phyloP scores from a whole-genome alignment of 139 green algal genomes.

The Chlamydomonas applanata region DNA sequence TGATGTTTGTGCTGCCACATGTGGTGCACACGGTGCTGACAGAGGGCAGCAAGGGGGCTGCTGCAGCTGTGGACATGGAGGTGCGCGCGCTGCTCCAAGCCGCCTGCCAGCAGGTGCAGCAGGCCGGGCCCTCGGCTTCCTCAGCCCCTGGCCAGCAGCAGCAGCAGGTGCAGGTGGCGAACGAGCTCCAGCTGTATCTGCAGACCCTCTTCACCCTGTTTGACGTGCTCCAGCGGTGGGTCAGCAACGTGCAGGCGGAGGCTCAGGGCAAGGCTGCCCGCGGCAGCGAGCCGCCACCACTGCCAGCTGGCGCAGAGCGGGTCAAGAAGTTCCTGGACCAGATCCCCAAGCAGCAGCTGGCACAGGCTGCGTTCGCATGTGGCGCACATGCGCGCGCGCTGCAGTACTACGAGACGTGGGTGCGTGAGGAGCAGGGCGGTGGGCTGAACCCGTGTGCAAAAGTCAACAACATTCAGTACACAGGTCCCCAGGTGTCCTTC shows the following conservation, averaged over 20 bases:
- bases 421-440: conserved; percentile 51
- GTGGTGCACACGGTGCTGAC: conserved; percentile 64
- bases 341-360: conserved; percentile 63
- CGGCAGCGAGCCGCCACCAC: not conserved
- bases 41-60: conserved; percentile 27
- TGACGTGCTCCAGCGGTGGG: conserved; percentile 77
- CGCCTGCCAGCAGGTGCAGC: conserved; percentile 12
- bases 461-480: conserved; percentile 6
- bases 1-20: conserved; percentile 75
- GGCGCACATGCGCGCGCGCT: conserved; percentile 84
- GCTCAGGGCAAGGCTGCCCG: not conserved
- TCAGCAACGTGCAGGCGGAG: conserved; percentile 23
- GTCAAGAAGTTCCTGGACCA: conserved; percentile 58
- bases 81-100: conserved; percentile 31
- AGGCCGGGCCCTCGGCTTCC: not conserved
- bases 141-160: not conserved
- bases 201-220: conserved; percentile 86
- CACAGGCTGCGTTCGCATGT: conserved; percentile 56
- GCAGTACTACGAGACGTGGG: conserved; percentile 82
- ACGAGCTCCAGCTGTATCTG: conserved; percentile 56
- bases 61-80: conserved; percentile 24
- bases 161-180: conserved; percentile 10
- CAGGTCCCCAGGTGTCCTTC: conserved; percentile 63
- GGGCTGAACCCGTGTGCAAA: conserved; percentile 75
- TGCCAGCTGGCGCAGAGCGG: conserved; percentile 15